phyloP scores from a whole-genome alignment of 169 alveolate species.

The Amoebophrya sp. region DNA sequence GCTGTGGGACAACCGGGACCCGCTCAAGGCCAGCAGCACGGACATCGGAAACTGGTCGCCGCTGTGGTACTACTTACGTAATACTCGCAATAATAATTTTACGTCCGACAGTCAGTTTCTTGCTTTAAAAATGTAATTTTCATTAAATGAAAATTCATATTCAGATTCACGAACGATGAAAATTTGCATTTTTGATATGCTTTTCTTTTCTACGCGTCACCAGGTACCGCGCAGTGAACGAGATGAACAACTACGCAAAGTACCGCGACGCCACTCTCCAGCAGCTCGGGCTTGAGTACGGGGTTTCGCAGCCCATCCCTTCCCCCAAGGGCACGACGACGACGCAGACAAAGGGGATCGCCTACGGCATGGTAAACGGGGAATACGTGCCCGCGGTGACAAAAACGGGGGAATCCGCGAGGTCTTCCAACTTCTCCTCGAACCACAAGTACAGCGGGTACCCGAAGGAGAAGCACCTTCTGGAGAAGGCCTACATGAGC shows the following conservation, averaged over 20 bases:
- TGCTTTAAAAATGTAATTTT: no score
- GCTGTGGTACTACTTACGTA: neutral
- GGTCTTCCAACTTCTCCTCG: neutral
- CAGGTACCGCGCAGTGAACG: conserved; percentile 1
- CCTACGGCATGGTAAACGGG: neutral
- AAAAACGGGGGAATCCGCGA: neutral
- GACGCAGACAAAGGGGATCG: no score
- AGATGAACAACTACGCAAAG: neutral
- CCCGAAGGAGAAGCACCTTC: no score
- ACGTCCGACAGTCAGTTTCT: no score
- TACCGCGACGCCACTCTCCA: neutral
- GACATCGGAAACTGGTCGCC: neutral
- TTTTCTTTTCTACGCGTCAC: no score
- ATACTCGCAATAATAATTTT: no score
- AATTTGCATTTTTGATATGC: no score
- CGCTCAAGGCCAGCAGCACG: neutral
- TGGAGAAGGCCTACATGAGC: no score
- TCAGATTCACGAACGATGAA: no score
- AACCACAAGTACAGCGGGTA: neutral
- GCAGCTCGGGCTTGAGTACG: neutral
- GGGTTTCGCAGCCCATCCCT: no score
- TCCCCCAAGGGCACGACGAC: no score
- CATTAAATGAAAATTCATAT: no score
- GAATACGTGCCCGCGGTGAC: neutral
- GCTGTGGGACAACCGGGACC: neutral